These are phyloP conservation scores for Thermoascus crustaceus DNA, from an alignment of 2,329 filamentous ascomycete genomes.

Conservation along the genomic window DNA sequence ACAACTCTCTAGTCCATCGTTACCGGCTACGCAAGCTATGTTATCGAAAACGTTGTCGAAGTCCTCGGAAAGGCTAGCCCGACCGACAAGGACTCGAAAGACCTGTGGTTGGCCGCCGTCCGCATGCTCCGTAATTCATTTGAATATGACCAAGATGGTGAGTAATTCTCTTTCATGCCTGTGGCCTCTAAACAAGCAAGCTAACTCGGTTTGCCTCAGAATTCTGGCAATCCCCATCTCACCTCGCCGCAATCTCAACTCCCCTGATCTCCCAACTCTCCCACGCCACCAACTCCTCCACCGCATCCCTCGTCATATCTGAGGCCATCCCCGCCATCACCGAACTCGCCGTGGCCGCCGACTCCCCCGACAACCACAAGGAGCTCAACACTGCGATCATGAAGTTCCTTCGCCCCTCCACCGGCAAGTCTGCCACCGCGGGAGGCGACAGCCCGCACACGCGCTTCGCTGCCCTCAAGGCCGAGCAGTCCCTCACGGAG, in stretches of 20 bases:
- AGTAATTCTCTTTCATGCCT: slow-evolving; percentile 6
- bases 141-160: slow-evolving; percentile 75
- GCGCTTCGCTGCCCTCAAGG: slow-evolving; percentile 72
- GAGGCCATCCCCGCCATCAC: slow-evolving; percentile 67
- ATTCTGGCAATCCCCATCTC: slow-evolving; percentile 89
- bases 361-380: slow-evolving; percentile 85
- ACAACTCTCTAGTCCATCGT: slow-evolving; percentile 59
- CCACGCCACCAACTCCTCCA: slow-evolving; percentile 31
- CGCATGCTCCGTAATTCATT: slow-evolving; percentile 67
- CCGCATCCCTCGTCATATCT: slow-evolving; percentile 39
- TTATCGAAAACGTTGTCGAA: slow-evolving; percentile 65
- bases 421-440: slow-evolving; percentile 15
- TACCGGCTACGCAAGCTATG: slow-evolving; percentile 79
- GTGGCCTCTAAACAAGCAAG: background rate
- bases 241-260: slow-evolving; percentile 65
- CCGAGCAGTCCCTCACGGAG: slow-evolving; percentile 71
- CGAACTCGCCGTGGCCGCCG: slow-evolving; percentile 69
- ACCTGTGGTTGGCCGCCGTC: slow-evolving; percentile 63
- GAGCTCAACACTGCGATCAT: slow-evolving; percentile 73
- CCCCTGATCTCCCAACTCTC: slow-evolving; percentile 63
- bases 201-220: slow-evolving; percentile 36
- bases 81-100: slow-evolving; percentile 42
- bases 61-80: slow-evolving; percentile 44
- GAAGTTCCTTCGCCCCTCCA: slow-evolving; percentile 60
- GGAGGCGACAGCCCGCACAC: slow-evolving; percentile 57